Conservation (phyloP, 345 rosid genomes). For the Eucalyptus virginea region DNA sequence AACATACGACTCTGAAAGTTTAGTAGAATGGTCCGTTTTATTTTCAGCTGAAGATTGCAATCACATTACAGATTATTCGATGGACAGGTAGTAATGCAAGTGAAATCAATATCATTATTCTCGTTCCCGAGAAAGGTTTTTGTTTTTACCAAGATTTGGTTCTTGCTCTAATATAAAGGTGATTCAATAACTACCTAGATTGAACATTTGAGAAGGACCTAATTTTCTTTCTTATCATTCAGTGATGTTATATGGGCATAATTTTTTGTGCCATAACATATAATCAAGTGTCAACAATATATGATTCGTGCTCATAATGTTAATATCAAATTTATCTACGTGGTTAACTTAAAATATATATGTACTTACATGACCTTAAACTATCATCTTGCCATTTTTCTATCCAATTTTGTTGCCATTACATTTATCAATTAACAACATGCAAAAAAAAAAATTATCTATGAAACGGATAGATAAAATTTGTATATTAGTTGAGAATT, state of each 20-base stretch:
- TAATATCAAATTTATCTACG: neutral
- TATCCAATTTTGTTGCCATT: neutral
- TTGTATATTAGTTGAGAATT: neutral
- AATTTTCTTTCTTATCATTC: neutral
- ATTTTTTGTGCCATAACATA: neutral
- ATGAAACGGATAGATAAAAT: neutral
- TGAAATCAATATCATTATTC: neutral
- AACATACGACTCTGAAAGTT: neutral
- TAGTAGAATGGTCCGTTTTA: neutral
- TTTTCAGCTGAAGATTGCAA: neutral
- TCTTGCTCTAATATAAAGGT: neutral
- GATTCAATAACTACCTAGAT: neutral
- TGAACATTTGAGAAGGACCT: neutral
- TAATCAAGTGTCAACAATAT: neutral
- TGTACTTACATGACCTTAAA: neutral
- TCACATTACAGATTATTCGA: neutral
- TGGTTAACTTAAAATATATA: neutral
- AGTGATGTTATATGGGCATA: neutral
- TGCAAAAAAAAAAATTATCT: neutral
- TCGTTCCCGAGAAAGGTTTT: neutral
- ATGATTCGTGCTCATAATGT: neutral
- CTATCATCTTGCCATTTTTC: neutral
- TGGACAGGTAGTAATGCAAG: neutral
- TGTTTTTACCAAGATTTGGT: neutral
- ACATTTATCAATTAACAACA: neutral